Evolutionary conservation across 2,329 filamentous ascomycete species (phyloP).

Genomic region (Epichloe uncinata): DNA sequence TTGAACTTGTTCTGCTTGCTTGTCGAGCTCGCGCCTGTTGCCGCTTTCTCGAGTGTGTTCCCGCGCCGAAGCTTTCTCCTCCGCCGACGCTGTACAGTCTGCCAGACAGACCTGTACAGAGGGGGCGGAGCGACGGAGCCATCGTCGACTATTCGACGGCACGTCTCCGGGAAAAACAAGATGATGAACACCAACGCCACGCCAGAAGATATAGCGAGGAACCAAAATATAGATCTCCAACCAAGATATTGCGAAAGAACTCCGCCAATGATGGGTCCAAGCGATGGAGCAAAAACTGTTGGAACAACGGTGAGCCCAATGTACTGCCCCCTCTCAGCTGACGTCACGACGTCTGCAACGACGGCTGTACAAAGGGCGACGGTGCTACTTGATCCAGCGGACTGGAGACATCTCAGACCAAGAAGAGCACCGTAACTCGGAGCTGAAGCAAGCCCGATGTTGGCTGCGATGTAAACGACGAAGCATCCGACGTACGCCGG

Average conservation of each 20-base stretch:
- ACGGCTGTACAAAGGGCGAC: conserved; percentile 45
- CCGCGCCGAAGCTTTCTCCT: neutral
- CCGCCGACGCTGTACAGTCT: conserved; percentile 14
- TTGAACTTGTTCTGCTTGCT: conserved; percentile 16
- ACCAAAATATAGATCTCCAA: conserved; percentile 51
- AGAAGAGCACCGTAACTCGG: conserved; percentile 36
- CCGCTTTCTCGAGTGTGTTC: neutral
- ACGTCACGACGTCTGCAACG: conserved; percentile 49
- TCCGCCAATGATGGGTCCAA: conserved; percentile 46
- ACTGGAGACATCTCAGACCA: conserved; percentile 42
- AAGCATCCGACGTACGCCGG: conserved; percentile 42
- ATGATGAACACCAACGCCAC: conserved; percentile 29
- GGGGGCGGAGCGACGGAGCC: conserved; percentile 31
- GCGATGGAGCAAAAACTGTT: conserved; percentile 31
- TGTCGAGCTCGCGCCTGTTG: conserved; percentile 5
- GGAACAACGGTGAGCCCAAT: conserved; percentile 39
- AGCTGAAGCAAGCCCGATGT: conserved; percentile 38
- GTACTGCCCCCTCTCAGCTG: conserved; percentile 47
- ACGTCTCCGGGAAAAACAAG: conserved; percentile 42
- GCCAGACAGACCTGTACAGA: conserved; percentile 22
- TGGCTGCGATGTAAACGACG: conserved; percentile 37
- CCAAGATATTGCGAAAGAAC: conserved; percentile 41
- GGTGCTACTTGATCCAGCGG: conserved; percentile 43
- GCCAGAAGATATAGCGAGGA: conserved; percentile 34
- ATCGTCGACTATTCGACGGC: conserved; percentile 35